Percentiles rank a stretch among this genome's conserved stretches.
phyloP scores from a whole-genome alignment of 305 asterid genomes.

The Rubia tinctorum region DNA sequence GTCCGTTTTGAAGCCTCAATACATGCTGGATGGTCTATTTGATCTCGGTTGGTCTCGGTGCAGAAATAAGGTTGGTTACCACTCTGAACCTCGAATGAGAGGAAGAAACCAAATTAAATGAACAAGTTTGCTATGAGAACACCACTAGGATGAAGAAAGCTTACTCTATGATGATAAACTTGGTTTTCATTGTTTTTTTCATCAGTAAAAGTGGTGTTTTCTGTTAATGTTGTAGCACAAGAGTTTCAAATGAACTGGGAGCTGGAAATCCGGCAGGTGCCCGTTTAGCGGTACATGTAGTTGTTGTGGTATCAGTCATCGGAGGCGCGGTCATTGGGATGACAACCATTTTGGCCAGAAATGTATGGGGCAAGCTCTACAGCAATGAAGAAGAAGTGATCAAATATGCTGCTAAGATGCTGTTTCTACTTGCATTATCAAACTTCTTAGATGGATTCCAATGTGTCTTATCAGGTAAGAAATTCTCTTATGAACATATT shows the following conservation, averaged over 20 bases:
- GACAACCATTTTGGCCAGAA: conserved; percentile 44
- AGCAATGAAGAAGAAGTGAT: conserved; percentile 63
- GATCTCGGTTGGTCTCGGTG: conserved; percentile 79
- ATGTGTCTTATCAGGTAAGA: conserved; percentile 64
- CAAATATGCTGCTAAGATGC: conserved; percentile 46
- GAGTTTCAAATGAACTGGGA: conserved; percentile 71
- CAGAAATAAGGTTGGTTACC: conserved; percentile 56
- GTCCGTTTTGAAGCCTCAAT: conserved; percentile 46
- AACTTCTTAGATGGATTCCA: conserved; percentile 74
- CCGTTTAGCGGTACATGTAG: conserved; percentile 46
- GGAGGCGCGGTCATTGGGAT: conserved; percentile 44
- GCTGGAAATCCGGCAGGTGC: conserved; percentile 47
- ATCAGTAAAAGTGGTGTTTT: not conserved
- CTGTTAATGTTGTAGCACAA: conserved; percentile 37
- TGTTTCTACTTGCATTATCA: conserved; percentile 61
- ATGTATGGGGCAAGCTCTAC: conserved; percentile 64
- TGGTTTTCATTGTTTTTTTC: not conserved
- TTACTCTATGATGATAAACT: not conserved
- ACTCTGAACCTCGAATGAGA: not conserved
- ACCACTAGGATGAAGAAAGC: too few species aligned
- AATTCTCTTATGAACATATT: not conserved
- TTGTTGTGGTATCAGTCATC: conserved; percentile 44
- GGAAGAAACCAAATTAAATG: not conserved
- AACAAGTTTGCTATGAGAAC: not conserved
- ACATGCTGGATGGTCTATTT: conserved; percentile 80